Evolutionary conservation across 768 basidiomycete species (phyloP).

Genomic region (Panaeolus papilionaceus): DNA sequence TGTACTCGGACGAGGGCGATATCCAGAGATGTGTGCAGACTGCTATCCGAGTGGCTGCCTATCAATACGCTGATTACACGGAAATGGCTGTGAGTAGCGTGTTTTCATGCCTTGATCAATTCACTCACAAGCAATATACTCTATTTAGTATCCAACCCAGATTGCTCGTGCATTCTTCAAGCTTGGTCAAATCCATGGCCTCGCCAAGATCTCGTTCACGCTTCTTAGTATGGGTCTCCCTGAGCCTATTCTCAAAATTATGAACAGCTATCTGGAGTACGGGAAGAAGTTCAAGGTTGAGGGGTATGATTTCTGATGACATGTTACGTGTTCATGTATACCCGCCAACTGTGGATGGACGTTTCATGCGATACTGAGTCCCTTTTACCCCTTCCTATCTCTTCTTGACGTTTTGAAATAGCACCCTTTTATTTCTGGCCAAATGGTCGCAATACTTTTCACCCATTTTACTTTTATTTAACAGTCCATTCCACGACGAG

Average conservation of each 20-base stretch:
- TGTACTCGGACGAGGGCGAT: constrained; percentile 97
- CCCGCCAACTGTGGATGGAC: constrained; percentile 8
- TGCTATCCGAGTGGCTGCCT: constrained; percentile 91
- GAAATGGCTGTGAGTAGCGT: constrained; percentile 77
- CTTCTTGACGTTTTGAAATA: constrained; percentile 3
- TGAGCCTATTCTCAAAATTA: constrained; percentile 87
- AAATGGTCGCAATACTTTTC: background rate
- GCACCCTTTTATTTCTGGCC: background rate
- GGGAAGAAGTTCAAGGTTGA: constrained; percentile 89
- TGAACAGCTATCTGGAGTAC: constrained; percentile 91
- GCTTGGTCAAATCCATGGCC: constrained; percentile 90
- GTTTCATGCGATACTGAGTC: background rate
- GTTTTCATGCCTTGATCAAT: constrained; percentile 5
- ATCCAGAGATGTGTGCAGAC: constrained; percentile 90
- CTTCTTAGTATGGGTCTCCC: constrained; percentile 94
- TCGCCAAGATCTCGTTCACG: constrained; percentile 93
- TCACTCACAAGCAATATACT: constrained; percentile 17
- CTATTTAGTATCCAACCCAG: constrained; percentile 80
- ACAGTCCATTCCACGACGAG: background rate
- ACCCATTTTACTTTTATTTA: background rate
- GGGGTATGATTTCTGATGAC: constrained; percentile 73
- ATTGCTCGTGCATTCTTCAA: constrained; percentile 94
- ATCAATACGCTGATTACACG: constrained; percentile 88
- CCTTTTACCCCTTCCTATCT: background rate
- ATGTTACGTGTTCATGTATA: constrained; percentile 12